Percentiles rank a stretch among this genome's conserved stretches.
Conservation (phyloP, 75 land plant species). For the Gnetum montanum region DNA sequence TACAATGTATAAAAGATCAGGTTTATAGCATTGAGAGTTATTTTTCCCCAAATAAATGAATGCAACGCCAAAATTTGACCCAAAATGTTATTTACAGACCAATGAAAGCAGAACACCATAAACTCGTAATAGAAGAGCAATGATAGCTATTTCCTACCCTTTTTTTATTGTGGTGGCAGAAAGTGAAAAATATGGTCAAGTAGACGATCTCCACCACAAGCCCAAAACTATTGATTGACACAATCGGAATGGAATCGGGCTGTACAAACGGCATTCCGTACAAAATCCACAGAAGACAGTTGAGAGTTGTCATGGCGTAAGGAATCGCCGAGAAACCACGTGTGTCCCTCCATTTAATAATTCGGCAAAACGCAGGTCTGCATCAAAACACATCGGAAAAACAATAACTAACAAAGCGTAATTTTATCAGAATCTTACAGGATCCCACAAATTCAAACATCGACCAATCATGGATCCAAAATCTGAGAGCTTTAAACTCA, state of each 20-base stretch:
- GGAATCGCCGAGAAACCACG: conserved; percentile 55
- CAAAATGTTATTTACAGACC: too few relatives aligned
- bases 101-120: not conserved
- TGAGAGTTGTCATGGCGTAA: conserved; percentile 57
- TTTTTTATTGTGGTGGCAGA: conserved; percentile 13
- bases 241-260: conserved; percentile 39
- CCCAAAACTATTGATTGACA: conserved; percentile 68
- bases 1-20: too few relatives aligned
- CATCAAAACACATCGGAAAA: too few relatives aligned
- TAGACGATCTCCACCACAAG: conserved; percentile 38
- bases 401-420: too few relatives aligned
- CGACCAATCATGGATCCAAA: too few relatives aligned
- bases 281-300: conserved; percentile 71
- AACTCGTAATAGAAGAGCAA: not conserved
- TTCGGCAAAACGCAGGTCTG: conserved; percentile 59
- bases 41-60: not conserved
- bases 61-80: conserved; percentile 4
- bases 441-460: too few relatives aligned
- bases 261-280: conserved; percentile 63
- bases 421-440: too few relatives aligned
- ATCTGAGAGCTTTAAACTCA: too few relatives aligned
- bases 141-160: not conserved
- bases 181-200: conserved; percentile 37
- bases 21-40: too few relatives aligned
- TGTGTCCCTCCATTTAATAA: conserved; percentile 48